phyloP scores from a whole-genome alignment of 78 protist genomes.

The Dictyostelium intermedium region DNA sequence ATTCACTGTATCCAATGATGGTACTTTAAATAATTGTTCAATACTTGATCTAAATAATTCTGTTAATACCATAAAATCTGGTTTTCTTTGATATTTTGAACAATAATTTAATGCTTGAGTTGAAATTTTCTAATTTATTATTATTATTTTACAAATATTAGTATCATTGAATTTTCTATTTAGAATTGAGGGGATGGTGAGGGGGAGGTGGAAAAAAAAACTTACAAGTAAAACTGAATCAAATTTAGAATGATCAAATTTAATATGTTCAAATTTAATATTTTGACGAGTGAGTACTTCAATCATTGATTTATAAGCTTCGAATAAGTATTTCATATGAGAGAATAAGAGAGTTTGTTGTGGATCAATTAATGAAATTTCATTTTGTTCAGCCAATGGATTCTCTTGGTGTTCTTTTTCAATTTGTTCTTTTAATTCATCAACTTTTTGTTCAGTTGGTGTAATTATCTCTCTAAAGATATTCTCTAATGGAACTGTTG shows the following conservation, averaged over 20 bases:
- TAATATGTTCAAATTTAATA: conserved; percentile 9
- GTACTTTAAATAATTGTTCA: conserved; percentile 46
- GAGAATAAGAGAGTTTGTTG: neutral
- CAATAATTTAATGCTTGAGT: conserved; percentile 89
- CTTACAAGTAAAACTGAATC: conserved; percentile 18
- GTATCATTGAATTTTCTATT: no score
- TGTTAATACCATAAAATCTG: conserved; percentile 89
- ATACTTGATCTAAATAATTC: conserved; percentile 88
- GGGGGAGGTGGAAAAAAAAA: no score
- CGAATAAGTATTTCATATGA: conserved; percentile 14
- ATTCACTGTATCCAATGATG: conserved; percentile 81
- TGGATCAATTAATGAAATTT: conserved; percentile 2
- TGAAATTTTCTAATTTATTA: neutral
- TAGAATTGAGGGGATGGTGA: no score
- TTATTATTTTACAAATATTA: no score
- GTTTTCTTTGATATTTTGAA: conserved; percentile 87
- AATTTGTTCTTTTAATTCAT: conserved; percentile 32
- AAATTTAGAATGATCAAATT: conserved; percentile 42
- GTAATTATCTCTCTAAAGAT: conserved; percentile 47
- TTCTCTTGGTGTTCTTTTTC: conserved; percentile 74
- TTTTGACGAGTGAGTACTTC: conserved; percentile 1
- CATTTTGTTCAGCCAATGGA: neutral
- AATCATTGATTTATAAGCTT: conserved; percentile 17
- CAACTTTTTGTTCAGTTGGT: conserved; percentile 56
- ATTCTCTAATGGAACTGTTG: conserved; percentile 40